A percentile compares a stretch with the other conserved stretches of the same genome.
Conservation (phyloP, 768 basidiomycete species). For the Crepidotus variabilis region DNA sequence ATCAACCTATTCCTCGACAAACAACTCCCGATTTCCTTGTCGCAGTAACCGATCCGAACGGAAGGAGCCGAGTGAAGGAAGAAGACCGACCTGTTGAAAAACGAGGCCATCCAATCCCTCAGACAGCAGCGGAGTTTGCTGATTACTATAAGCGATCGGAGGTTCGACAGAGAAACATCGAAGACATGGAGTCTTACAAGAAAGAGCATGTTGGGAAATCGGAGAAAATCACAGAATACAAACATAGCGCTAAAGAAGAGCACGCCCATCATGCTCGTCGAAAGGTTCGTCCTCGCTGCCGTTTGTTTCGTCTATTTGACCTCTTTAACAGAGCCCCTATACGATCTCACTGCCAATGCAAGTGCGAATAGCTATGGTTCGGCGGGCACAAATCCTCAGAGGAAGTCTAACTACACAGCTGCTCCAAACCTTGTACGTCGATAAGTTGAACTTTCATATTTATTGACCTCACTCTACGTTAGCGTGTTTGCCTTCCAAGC, state of each 20-base stretch:
- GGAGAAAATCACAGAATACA: conserved; percentile 39
- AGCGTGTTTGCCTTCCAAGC: conserved; percentile 53
- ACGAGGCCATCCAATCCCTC: conserved; percentile 37
- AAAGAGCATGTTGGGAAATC: conserved; percentile 39
- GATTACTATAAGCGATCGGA: conserved; percentile 39
- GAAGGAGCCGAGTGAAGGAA: conserved; percentile 43
- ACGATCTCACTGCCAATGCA: conserved; percentile 43
- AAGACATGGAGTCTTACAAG: conserved; percentile 44
- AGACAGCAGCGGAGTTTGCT: conserved; percentile 57
- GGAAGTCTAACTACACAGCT: conserved; percentile 35
- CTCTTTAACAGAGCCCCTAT: conserved; percentile 32
- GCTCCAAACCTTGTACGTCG: conserved; percentile 27
- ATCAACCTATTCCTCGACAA: conserved; percentile 57
- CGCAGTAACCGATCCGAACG: conserved; percentile 56
- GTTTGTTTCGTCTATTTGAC: neutral
- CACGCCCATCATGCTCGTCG: conserved; percentile 32
- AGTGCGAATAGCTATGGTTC: conserved; percentile 38
- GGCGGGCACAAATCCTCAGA: conserved; percentile 40
- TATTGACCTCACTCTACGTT: neutral
- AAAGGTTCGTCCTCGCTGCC: neutral
- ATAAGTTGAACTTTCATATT: neutral
- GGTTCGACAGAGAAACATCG: conserved; percentile 35
- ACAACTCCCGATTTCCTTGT: conserved; percentile 67
- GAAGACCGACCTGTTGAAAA: neutral
- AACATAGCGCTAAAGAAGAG: conserved; percentile 44